A percentile compares a stretch with the other conserved stretches of the same genome.
These are phyloP conservation scores for Roridomyces roridus DNA, from an alignment of 768 basidiomycete genomes.

Conservation along the genomic window DNA sequence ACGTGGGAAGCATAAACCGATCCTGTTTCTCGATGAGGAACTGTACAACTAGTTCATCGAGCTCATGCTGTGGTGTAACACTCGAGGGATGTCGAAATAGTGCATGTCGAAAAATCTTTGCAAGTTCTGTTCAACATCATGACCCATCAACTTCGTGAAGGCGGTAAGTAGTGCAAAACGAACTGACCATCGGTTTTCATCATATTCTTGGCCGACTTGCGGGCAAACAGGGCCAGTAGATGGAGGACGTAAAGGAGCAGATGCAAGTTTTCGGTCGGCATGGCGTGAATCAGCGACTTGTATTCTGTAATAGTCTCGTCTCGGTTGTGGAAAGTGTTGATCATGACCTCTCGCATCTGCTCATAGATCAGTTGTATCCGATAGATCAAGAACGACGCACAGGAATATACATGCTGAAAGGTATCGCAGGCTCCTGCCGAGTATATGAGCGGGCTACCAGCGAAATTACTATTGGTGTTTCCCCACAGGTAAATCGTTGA, in stretches of 20 bases:
- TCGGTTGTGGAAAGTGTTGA: slow-evolving; percentile 71
- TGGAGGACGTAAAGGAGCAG: slow-evolving; percentile 97
- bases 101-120: slow-evolving; percentile 97
- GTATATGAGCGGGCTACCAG: slow-evolving; percentile 1
- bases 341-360: slow-evolving; percentile 82
- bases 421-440: slow-evolving; percentile 90
- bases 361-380: slow-evolving; percentile 18
- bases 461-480: too few species aligned
- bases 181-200: slow-evolving; percentile 93
- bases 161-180: background rate
- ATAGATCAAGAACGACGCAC: slow-evolving; percentile 54
- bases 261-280: slow-evolving; percentile 92
- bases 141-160: background rate
- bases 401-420: slow-evolving; percentile 84
- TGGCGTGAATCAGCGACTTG: slow-evolving; percentile 80
- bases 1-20: slow-evolving; percentile 92
- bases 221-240: slow-evolving; percentile 91
- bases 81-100: slow-evolving; percentile 87
- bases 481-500: slow-evolving; percentile 97
- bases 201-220: slow-evolving; percentile 89
- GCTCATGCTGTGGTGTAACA: slow-evolving; percentile 82
- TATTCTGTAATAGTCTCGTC: slow-evolving; percentile 80
- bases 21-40: slow-evolving; percentile 97
- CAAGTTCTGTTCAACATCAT: slow-evolving; percentile 70
- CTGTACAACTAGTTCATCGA: slow-evolving; percentile 90